phyloP scores from a whole-genome alignment of 164 flowering plant genomes.

The Nelumbo lutea region DNA sequence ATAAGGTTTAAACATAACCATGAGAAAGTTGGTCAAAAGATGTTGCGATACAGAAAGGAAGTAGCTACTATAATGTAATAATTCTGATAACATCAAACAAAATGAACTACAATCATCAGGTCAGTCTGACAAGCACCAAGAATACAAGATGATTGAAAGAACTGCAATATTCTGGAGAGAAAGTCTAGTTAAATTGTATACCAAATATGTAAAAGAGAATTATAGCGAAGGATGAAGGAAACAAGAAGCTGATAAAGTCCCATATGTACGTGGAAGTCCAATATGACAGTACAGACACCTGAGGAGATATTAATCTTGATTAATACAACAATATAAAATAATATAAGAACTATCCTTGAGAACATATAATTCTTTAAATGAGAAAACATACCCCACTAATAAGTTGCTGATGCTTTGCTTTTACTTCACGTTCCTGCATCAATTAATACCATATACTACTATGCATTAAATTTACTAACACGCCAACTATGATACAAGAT shows the following conservation, averaged over 20 bases:
- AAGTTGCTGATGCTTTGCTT: constrained; percentile 95
- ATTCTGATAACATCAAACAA: not conserved
- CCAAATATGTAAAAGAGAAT: constrained; percentile 81
- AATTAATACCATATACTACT: not conserved
- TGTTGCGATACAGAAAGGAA: not conserved
- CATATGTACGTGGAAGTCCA: constrained; percentile 89
- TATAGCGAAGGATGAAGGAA: constrained; percentile 75
- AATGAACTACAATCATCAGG: not conserved
- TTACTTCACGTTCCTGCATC: constrained; percentile 90
- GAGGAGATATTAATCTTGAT: constrained; percentile 6
- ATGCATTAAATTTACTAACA: not conserved
- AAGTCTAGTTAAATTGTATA: constrained; percentile 25
- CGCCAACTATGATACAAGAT: not conserved
- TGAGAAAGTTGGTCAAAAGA: not conserved
- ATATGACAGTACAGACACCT: constrained; percentile 87
- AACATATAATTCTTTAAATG: not conserved
- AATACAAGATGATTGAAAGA: not conserved
- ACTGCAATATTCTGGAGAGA: not conserved
- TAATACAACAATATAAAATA: not conserved
- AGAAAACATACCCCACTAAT: constrained; percentile 80
- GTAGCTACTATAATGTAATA: not conserved
- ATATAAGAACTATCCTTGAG: not conserved
- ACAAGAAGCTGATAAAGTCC: constrained; percentile 92
- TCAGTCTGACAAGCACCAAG: not conserved
- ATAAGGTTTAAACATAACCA: not conserved